Conservation (phyloP, 1,284 basidiomycete genomes). For the Ganoderma leucocontextum region DNA sequence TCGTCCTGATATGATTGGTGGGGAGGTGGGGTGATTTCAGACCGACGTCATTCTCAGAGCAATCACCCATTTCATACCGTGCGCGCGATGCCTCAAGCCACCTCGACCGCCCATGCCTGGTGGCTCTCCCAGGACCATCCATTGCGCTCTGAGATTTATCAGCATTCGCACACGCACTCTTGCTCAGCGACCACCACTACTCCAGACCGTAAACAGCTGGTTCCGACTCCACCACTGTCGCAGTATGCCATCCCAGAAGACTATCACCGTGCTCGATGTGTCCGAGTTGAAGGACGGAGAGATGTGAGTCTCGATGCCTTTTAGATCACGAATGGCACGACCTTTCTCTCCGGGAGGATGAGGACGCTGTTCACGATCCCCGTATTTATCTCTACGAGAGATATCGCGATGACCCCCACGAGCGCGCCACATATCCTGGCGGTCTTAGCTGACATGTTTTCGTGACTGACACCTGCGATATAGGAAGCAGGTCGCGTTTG, state of each 20-base stretch:
- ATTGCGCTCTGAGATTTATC: slow-evolving; percentile 17
- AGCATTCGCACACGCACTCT: slow-evolving; percentile 12
- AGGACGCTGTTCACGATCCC: background rate
- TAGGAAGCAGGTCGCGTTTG: slow-evolving; percentile 88
- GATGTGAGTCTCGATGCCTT: slow-evolving; percentile 56
- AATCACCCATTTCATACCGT: slow-evolving; percentile 14
- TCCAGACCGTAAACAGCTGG: slow-evolving; percentile 1
- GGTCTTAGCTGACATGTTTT: background rate
- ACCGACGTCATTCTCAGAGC: slow-evolving; percentile 12
- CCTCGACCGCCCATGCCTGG: slow-evolving; percentile 16
- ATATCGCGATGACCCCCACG: background rate
- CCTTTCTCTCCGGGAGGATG: background rate
- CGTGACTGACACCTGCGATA: background rate
- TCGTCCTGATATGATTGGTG: slow-evolving; percentile 8
- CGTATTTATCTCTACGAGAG: background rate
- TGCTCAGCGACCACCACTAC: slow-evolving; percentile 23
- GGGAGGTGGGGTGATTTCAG: background rate
- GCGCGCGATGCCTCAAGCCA: slow-evolving; percentile 16
- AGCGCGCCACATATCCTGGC: background rate
- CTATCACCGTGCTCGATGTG: slow-evolving; percentile 70
- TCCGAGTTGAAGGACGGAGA: slow-evolving; percentile 79
- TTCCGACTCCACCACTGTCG: slow-evolving; percentile 13
- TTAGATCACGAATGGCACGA: too few species aligned
- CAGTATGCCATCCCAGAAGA: slow-evolving; percentile 57
- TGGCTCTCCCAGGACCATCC: slow-evolving; percentile 21